Base-by-base conservation (phyloP, 352 stramenopile genomes). In the Phytophthora ramorum region DNA sequence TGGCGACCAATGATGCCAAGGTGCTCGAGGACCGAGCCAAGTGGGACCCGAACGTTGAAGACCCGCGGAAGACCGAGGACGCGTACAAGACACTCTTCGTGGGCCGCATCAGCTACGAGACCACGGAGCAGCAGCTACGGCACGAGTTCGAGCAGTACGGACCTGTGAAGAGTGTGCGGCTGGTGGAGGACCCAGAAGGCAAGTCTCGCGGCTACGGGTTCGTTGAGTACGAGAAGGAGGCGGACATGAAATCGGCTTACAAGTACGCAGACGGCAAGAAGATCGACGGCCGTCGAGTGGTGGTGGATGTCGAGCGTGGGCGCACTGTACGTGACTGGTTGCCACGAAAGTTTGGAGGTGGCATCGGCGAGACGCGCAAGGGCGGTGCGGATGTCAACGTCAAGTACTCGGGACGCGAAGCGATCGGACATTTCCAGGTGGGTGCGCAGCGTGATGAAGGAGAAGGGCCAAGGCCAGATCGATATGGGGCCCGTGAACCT, bases 21-120 rank as follows among this genome's bases (percentile, higher is more conserved):
- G 84, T 92, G 64, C 67, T 87, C 55, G 63, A 82, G 13, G 73
- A 89, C 32, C 71, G 81, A 6, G 72, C 64, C 20, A 84, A 92
- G 63, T 96, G 87, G 84, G 78, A 97, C 52, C 80, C 85, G 16
- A 83, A 91, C 41, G 74, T 71, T 7, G 44, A 75, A 26, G 81
- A 90, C 50, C 66, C 87, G 40, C 66, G 69, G 44, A 93, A 95
- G 74, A 96, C 89, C 4, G 77, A 88, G 53, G 89, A 98, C 56
- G 90, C 97, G 57, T 99, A 99, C 87, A 99, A 98, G 80, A 99
- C 98, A 41, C 84, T 99, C 0, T 99, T 99, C 75, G 94, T 99
- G 0, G 95, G 91, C 4, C 87, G 97, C 60, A 92, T 99, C 35
- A 98, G 91, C 57, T 99, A 99, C 73, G 96, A 99, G 70, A 99